phyloP scores from a whole-genome alignment of 1,284 basidiomycete species.

The Fomes fomentarius region DNA sequence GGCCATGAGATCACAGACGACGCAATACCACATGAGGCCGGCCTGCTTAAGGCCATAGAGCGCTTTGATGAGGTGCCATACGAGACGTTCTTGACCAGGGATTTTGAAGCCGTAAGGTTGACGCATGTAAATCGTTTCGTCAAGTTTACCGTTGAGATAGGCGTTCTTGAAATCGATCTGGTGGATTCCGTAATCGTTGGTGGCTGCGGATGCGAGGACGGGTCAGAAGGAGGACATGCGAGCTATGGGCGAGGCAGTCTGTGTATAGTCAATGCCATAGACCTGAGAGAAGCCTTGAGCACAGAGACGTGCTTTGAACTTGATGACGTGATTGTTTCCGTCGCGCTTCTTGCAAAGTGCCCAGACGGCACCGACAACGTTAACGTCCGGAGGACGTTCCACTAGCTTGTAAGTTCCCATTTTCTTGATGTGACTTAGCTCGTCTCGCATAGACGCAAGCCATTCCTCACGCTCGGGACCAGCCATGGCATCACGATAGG shows the following conservation, averaged over 20 bases:
- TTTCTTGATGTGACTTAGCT: slow-evolving; percentile 14
- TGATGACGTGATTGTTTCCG: slow-evolving; percentile 26
- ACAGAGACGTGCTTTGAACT: slow-evolving; percentile 41
- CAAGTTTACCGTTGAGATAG: slow-evolving; percentile 31
- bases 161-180: too few species aligned
- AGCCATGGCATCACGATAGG: slow-evolving; percentile 20
- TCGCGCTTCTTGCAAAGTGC: slow-evolving; percentile 31
- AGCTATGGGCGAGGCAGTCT: slow-evolving; percentile 36
- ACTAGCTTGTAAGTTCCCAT: slow-evolving; percentile 34
- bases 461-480: slow-evolving; percentile 17
- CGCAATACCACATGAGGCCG: slow-evolving; percentile 14
- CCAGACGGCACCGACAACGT: slow-evolving; percentile 13
- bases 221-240: too few species aligned
- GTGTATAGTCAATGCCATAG: slow-evolving; percentile 39
- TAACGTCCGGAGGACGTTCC: slow-evolving; percentile 16
- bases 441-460: slow-evolving; percentile 10
- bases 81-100: slow-evolving; percentile 7
- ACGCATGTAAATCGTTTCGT: slow-evolving; percentile 29
- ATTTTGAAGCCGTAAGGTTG: slow-evolving; percentile 25
- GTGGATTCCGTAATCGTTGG: too few species aligned
- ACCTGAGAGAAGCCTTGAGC: slow-evolving; percentile 43
- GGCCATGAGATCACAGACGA: slow-evolving; percentile 7
- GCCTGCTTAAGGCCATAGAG: slow-evolving; percentile 33
- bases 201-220: too few species aligned
- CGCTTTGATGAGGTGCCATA: slow-evolving; percentile 22